Percentiles rank a stretch among this genome's conserved stretches.
Evolutionary conservation across 352 stramenopile species (phyloP).

Genomic region (Pythium sp.): DNA sequence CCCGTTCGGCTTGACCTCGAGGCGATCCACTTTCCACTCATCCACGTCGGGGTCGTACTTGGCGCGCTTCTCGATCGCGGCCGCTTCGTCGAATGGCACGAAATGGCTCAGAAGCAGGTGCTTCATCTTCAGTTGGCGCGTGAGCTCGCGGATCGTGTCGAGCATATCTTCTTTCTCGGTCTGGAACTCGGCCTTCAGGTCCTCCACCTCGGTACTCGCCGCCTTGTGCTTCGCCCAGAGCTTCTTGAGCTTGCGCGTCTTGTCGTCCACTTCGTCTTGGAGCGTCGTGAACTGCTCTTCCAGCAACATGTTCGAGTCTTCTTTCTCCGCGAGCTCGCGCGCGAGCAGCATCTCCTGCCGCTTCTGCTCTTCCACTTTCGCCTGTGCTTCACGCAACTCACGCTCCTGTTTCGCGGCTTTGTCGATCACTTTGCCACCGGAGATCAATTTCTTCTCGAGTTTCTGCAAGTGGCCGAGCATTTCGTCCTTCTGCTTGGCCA

Average conservation of each 20-base stretch:
- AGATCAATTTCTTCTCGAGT: constrained; percentile 81
- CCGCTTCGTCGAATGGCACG: constrained; percentile 67
- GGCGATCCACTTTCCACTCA: constrained; percentile 80
- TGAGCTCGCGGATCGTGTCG: constrained; percentile 93
- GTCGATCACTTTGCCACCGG: constrained; percentile 93
- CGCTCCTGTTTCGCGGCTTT: constrained; percentile 93
- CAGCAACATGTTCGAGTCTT: constrained; percentile 91
- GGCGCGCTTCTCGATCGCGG: constrained; percentile 74
- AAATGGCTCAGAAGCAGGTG: constrained; percentile 91
- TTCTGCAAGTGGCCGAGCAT: constrained; percentile 89
- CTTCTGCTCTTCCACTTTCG: constrained; percentile 86
- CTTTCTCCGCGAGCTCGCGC: constrained; percentile 90
- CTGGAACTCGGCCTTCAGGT: constrained; percentile 93
- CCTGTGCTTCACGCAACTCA: constrained; percentile 87
- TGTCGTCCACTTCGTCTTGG: constrained; percentile 91
- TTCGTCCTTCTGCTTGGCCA: constrained; percentile 86
- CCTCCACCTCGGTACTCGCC: constrained; percentile 87
- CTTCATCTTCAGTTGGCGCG: constrained; percentile 94
- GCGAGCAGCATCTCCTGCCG: constrained; percentile 80
- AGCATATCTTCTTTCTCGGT: constrained; percentile 94
- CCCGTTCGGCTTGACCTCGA: constrained; percentile 61
- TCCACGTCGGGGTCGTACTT: constrained; percentile 89
- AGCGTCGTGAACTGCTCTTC: constrained; percentile 90
- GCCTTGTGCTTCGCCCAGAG: constrained; percentile 93
- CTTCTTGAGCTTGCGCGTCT: constrained; percentile 96